These are phyloP conservation scores for Pascua sp. DNA, from an alignment of 1,284 basidiomycete genomes.

Conservation along the genomic window DNA sequence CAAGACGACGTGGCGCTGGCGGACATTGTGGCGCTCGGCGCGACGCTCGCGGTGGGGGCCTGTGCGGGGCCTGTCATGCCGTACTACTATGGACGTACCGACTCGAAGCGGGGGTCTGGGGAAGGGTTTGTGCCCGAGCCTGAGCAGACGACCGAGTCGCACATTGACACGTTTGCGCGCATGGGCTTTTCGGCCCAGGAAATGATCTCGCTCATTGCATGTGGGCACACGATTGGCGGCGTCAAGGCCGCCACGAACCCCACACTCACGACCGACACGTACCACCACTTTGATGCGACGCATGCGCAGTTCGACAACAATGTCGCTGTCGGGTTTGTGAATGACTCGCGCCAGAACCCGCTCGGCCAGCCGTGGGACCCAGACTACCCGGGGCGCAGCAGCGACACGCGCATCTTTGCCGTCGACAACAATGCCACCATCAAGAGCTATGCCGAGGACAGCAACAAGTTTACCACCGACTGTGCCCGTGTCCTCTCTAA, in stretches of 20 bases:
- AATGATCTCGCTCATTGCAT: slow-evolving; percentile 11
- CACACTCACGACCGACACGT: neutral
- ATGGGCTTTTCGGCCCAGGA: slow-evolving; percentile 17
- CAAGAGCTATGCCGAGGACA: slow-evolving; percentile 5
- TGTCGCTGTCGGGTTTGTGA: slow-evolving; percentile 9
- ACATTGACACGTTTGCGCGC: slow-evolving; percentile 11
- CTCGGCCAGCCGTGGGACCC: slow-evolving; percentile 10
- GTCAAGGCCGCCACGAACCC: slow-evolving; percentile 9
- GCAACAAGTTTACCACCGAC: slow-evolving; percentile 4
- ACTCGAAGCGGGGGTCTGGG: neutral
- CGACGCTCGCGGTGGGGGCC: slow-evolving; percentile 13
- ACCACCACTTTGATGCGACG: slow-evolving; percentile 8
- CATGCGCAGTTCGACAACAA: slow-evolving; percentile 13
- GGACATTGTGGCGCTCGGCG: slow-evolving; percentile 13
- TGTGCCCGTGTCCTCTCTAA: slow-evolving; percentile 4
- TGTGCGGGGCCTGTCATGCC: slow-evolving; percentile 16
- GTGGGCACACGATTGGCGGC: slow-evolving; percentile 16
- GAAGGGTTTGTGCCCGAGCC: slow-evolving; percentile 6
- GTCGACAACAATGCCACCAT: slow-evolving; percentile 11
- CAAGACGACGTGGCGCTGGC: slow-evolving; percentile 11
- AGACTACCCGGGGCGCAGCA: neutral
- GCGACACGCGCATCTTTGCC: slow-evolving; percentile 8
- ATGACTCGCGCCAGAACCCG: slow-evolving; percentile 2
- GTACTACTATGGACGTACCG: slow-evolving; percentile 10
- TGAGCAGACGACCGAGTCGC: slow-evolving; percentile 10